Conservation (phyloP, 805 yeast genomes). For the Starmerella vaccinii region DNA sequence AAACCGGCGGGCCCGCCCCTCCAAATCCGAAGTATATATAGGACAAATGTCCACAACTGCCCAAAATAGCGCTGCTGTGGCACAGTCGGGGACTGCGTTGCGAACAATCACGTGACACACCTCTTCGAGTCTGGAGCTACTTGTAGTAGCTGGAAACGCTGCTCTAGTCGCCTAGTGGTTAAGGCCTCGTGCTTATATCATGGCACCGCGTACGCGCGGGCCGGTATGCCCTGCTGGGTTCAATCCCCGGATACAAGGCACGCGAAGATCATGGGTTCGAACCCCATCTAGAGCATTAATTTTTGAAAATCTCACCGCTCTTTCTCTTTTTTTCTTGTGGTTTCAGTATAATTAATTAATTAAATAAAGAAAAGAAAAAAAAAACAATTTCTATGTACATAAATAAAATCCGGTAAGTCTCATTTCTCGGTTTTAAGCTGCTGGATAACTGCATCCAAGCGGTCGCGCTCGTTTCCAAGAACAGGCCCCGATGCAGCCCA, state of each 20-base stretch:
- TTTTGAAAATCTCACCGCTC: slow-evolving; percentile 15
- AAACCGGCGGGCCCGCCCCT: no score
- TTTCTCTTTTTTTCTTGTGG: not conserved
- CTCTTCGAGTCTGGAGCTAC: not conserved
- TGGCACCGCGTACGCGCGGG: slow-evolving; percentile 40
- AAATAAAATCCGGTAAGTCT: no score
- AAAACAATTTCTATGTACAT: not conserved
- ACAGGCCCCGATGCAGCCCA: slow-evolving; percentile 91
- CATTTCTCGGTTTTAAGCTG: not conserved
- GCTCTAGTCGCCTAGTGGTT: slow-evolving; percentile 34
- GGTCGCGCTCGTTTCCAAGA: slow-evolving; percentile 45
- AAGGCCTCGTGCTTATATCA: slow-evolving; percentile 58
- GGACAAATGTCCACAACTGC: not conserved
- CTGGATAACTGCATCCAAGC: not conserved
- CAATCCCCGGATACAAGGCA: slow-evolving; percentile 36
- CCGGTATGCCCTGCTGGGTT: slow-evolving; percentile 35
- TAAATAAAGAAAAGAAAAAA: not conserved
- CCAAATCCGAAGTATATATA: not conserved
- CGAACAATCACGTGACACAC: not conserved
- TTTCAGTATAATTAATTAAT: not conserved
- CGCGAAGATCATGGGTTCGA: slow-evolving; percentile 53
- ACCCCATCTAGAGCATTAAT: slow-evolving; percentile 39
- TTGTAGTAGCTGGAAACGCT: slow-evolving; percentile 8
- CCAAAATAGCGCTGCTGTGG: slow-evolving; percentile 7
- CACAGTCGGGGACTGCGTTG: slow-evolving; percentile 1